Conservation (phyloP, 768 basidiomycete species). For the Podaxis mareebaensis region DNA sequence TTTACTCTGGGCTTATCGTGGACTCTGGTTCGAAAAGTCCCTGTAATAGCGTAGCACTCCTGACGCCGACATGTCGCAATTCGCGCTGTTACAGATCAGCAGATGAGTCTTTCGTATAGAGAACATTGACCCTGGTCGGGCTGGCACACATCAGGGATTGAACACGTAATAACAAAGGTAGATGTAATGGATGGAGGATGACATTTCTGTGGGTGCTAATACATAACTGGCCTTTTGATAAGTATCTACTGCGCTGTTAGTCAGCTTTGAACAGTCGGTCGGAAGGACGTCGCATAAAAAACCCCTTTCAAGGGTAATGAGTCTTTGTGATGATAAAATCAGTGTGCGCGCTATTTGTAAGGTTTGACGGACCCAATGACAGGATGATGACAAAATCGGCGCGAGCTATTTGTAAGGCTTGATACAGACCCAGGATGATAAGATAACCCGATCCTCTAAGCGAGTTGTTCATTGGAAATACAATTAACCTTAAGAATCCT, state of each 20-base stretch:
- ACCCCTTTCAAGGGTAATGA: not conserved
- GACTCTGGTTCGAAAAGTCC: not conserved
- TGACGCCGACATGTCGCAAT: not conserved
- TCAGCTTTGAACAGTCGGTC: not conserved
- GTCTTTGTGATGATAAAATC: not conserved
- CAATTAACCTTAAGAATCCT: too few species aligned
- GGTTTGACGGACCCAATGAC: not conserved
- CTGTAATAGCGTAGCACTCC: not conserved
- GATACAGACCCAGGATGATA: slow-evolving; percentile 4
- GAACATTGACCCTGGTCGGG: not conserved
- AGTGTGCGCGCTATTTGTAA: not conserved
- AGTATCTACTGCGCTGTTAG: not conserved
- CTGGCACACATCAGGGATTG: not conserved
- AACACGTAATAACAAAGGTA: not conserved
- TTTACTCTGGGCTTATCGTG: not conserved
- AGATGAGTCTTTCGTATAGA: not conserved
- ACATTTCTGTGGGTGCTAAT: too few species aligned
- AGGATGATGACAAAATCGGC: not conserved
- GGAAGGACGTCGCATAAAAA: not conserved
- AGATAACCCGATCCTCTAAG: not conserved
- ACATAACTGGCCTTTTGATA: not conserved
- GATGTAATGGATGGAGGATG: not conserved
- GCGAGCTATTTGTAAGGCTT: not conserved
- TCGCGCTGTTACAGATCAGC: not conserved
- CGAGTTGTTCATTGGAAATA: too few species aligned